Evolutionary conservation across 2,329 filamentous ascomycete genomes (phyloP), one percentile per base, ranked within the genome.

Genomic region (Claviceps maximensis): DNA sequence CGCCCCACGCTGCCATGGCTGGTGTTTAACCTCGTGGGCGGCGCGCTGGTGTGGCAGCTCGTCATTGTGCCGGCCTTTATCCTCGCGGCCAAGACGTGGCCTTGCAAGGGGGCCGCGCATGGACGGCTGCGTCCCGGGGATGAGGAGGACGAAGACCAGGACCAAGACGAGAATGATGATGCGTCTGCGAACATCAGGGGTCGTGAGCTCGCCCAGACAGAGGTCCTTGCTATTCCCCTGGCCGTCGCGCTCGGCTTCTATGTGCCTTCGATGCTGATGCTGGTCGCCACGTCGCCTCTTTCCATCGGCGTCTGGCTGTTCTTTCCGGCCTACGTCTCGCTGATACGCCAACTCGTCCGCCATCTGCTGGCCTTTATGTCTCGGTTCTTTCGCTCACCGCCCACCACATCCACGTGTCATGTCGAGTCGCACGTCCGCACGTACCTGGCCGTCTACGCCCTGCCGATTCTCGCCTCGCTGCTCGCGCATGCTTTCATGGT

Each of bases 211-310:
- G 65, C 67, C 7, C 65, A 64, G 23, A 67, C 77, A 2, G 82
- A 85, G 62, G 75, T 77, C 54, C 71, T 81, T 53, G 80, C 80
- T 27, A 77, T 79, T 21, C 75, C 77, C 8, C 58, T 71, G 27
- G 73, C 71, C 25, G 71, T 79, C 0, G 67, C 70, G 0, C 47
- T 75, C 10, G 76, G 76, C 36, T 78, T 69, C 57, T 65, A 74
- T 45, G 56, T 74, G 2, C 76, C 76, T 0, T 72, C 74, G 0
- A 41, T 70, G 4, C 54, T 72, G 36, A 74, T 78, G 71, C 66
- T 79, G n/a, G 57, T 10, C 6, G n/a, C 15, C 9, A 6, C 31
- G 13, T 51, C 66, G n/a, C 66, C 72, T 0, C 57, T 58, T 13
- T 58, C 67, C 21, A 68, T 77, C 33, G 58, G 65, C 7, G 53